A percentile compares a stretch with the other conserved stretches of the same genome.
These are phyloP conservation scores for Eimeria brunetti DNA, from an alignment of 169 alveolate genomes.

Conservation along the genomic window DNA sequence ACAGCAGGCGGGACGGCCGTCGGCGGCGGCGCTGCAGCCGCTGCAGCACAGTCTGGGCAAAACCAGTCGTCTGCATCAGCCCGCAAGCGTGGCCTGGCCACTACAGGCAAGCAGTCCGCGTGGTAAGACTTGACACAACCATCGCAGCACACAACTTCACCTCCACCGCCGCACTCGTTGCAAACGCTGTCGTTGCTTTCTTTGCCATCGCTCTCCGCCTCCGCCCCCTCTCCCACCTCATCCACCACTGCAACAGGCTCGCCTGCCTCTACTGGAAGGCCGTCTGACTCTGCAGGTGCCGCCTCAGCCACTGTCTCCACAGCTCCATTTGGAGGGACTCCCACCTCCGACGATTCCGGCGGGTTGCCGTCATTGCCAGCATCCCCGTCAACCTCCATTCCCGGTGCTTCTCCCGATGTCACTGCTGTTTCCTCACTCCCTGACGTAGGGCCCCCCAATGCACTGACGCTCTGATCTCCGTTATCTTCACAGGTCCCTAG, in stretches of 20 bases:
- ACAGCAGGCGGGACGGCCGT: conserved; percentile 2
- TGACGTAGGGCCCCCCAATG: neutral
- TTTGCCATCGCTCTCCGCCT: conserved; percentile 73
- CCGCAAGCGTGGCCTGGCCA: conserved; percentile 73
- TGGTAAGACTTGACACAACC: conserved; percentile 86
- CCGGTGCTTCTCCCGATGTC: neutral
- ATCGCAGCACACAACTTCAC: conserved; percentile 86
- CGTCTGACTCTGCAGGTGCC: conserved; percentile 15
- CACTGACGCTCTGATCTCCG: neutral
- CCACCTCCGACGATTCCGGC: conserved; percentile 23
- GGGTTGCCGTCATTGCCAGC: conserved; percentile 3
- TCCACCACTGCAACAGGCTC: conserved; percentile 22
- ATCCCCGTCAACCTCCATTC: conserved; percentile 33
- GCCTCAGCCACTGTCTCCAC: conserved; percentile 5
- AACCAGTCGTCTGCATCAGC: conserved; percentile 78
- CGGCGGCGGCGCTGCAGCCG: conserved; percentile 52
- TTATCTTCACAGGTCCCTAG: neutral
- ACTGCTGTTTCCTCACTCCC: conserved; percentile 22
- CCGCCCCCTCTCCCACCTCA: conserved; percentile 51
- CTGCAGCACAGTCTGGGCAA: conserved; percentile 80
- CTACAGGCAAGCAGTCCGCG: conserved; percentile 78
- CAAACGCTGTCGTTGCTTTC: conserved; percentile 83
- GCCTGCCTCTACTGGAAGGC: conserved; percentile 10
- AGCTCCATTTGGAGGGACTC: neutral
- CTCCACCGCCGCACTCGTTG: conserved; percentile 85